Evolutionary conservation across 177 flowering plant genomes (phyloP), one percentile per base, ranked within the genome.

Genomic region (Vitis hybrid): DNA sequence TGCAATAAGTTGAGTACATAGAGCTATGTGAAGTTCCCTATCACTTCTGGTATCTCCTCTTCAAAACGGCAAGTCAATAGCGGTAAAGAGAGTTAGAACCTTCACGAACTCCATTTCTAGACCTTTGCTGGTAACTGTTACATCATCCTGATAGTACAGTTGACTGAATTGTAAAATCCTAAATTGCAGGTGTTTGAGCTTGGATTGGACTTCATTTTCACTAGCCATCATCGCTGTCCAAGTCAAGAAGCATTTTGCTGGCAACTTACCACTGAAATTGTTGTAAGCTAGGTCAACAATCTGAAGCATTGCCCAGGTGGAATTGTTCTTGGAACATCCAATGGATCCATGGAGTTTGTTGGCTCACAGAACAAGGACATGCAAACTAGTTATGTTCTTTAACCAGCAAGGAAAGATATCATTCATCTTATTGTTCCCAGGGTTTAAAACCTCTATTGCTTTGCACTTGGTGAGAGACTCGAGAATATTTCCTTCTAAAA

Each of bases 81-180:
- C 26, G 19, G 79, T 80, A 63, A 68, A 82, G 31, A 80, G 16
- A 5, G 66, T 82, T 55, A 82, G 51, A 51, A 80, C 80, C 73
- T 83, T 85, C 56, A 73, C 77, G 2, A 81, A 70, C 70, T 79
- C 72, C 69, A 83, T 51, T 9, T 83, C 77, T 31, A 62, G 59
- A 2, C 86, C 85, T 82, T 85, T 85, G 11, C 39, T 49, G 19
- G 81, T 80, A n/a, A 85, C 77, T 10, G 72, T 77, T 31, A 85
- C 84, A 1, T 66, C 45, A 22, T 85, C 85, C 59, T 78, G 79
- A 66, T 80, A 83, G 73, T 83, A 80, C 13, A 71, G 12, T 1
- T 7, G 14, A 20, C 3, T 59, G 3, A 76, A 26, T 11, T 39
- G 10, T 14, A 72, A 16, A 55, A 79, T 16, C 1, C 39, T 34